Conservation (phyloP, 1,284 basidiomycete species). For the Singerocomus inundabilis region DNA sequence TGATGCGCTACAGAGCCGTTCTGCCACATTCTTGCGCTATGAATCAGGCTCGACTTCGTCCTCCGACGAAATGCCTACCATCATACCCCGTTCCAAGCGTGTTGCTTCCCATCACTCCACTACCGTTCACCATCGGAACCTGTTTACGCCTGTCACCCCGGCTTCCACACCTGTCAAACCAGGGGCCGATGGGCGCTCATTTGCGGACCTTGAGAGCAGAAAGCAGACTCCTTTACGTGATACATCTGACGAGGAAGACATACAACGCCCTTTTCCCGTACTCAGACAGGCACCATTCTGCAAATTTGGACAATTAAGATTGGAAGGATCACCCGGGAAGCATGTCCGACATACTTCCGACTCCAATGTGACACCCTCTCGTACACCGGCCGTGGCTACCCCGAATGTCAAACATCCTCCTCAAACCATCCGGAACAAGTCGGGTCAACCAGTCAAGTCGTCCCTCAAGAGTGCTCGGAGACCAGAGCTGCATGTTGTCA, state of each 20-base stretch:
- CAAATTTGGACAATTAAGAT: conserved; percentile 26
- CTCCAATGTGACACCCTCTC: conserved; percentile 30
- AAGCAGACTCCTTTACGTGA: conserved; percentile 21
- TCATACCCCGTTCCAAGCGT: conserved; percentile 37
- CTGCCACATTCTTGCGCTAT: conserved; percentile 16
- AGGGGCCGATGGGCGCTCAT: conserved; percentile 20
- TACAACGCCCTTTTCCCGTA: conserved; percentile 8
- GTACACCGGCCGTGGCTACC: conserved; percentile 12
- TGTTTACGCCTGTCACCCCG: conserved; percentile 41
- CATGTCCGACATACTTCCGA: conserved; percentile 38
- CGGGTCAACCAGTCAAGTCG: conserved; percentile 88
- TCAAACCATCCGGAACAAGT: conserved; percentile 71
- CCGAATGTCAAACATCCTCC: conserved; percentile 14
- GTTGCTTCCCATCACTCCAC: conserved; percentile 31
- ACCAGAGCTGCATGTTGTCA: conserved; percentile 50
- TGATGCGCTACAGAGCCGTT: conserved; percentile 17
- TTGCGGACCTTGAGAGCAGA: conserved; percentile 27
- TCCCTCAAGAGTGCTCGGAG: conserved; percentile 77
- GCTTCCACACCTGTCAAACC: conserved; percentile 37
- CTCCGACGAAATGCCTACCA: conserved; percentile 33
- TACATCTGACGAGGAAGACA: conserved; percentile 32
- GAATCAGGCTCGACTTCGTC: conserved; percentile 37
- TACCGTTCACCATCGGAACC: conserved; percentile 10
- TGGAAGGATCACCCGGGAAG: conserved; percentile 30
- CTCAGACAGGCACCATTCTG: conserved; percentile 10